Evolutionary conservation across 352 stramenopile genomes (phyloP).

Genomic region (Globisporangium nodosum): DNA sequence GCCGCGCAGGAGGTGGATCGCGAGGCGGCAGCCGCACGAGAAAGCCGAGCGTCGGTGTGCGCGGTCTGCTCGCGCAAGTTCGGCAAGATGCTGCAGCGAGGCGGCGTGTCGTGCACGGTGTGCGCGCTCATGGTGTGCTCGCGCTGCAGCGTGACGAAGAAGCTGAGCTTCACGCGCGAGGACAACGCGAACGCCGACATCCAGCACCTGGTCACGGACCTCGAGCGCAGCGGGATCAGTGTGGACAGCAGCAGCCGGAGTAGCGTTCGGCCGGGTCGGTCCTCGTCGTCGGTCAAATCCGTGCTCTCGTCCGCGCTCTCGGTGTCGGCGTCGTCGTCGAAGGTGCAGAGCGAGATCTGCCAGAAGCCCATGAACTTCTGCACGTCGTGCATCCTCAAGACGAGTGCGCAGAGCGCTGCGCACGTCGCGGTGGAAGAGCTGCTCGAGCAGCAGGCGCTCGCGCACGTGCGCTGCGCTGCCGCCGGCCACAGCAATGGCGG

Average conservation of each 20-base stretch:
- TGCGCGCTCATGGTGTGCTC: conserved; percentile 31
- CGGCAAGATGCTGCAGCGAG: conserved; percentile 17
- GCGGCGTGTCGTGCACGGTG: conserved; percentile 27
- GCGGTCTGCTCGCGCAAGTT: conserved; percentile 13
- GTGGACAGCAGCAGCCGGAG: background rate
- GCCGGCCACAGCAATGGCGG: background rate
- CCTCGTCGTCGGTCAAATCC: conserved; percentile 2
- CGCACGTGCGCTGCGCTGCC: background rate
- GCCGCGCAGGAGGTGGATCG: conserved; percentile 16
- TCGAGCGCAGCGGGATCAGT: conserved; percentile 5
- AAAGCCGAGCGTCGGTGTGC: background rate
- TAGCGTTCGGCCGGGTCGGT: background rate
- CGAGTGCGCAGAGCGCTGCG: conserved; percentile 32
- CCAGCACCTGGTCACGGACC: conserved; percentile 10
- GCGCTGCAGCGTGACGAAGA: conserved; percentile 40
- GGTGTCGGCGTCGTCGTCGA: background rate
- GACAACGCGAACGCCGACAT: background rate
- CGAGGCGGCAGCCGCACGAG: background rate
- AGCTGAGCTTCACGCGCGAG: conserved; percentile 34
- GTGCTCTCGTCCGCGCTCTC: conserved; percentile 1
- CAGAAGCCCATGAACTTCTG: conserved; percentile 49
- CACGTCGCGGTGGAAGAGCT: conserved; percentile 43
- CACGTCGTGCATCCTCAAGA: conserved; percentile 33
- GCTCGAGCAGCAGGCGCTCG: conserved; percentile 6
- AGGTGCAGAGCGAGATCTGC: conserved; percentile 21